Evolutionary conservation across 352 stramenopile genomes (phyloP).

Genomic region (Phytophthora hibernalis): DNA sequence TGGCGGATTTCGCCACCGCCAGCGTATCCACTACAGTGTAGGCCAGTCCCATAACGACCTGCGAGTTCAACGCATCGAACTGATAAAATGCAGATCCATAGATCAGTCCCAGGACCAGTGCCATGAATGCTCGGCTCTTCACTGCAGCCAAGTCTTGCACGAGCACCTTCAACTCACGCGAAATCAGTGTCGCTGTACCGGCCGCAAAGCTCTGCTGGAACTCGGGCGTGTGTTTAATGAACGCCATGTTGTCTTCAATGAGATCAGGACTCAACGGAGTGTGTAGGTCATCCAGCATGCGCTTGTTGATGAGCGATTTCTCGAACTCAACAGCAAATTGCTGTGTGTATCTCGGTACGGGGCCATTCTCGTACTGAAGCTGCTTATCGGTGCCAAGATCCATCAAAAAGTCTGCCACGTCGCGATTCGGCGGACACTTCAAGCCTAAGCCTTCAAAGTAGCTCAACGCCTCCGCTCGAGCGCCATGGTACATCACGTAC

Average conservation of each 20-base stretch:
- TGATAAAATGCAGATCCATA: constrained; percentile 33
- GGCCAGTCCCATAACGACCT: constrained; percentile 51
- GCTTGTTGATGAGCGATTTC: constrained; percentile 28
- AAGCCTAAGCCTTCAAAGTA: constrained; percentile 85
- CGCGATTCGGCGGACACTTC: constrained; percentile 42
- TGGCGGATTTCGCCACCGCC: constrained; percentile 68
- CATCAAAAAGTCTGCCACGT: constrained; percentile 55
- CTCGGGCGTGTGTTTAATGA: constrained; percentile 32
- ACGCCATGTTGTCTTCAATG: constrained; percentile 11
- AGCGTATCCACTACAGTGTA: constrained; percentile 86
- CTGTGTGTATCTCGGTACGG: not conserved
- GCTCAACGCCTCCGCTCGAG: constrained; percentile 52
- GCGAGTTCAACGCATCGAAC: constrained; percentile 25
- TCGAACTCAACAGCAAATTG: constrained; percentile 39
- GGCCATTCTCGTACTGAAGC: constrained; percentile 31
- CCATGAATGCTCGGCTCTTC: constrained; percentile 30
- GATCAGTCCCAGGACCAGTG: constrained; percentile 25
- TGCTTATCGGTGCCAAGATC: constrained; percentile 43
- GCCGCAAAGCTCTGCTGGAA: constrained; percentile 34
- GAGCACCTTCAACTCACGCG: constrained; percentile 37
- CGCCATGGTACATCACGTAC: constrained; percentile 83
- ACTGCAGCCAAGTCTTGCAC: constrained; percentile 34
- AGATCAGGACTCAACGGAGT: constrained; percentile 6
- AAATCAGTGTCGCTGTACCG: constrained; percentile 12
- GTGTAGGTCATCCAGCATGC: constrained; percentile 25